These are phyloP conservation scores for Crepidotus variabilis DNA, from an alignment of 768 basidiomycete species.

Conservation along the genomic window DNA sequence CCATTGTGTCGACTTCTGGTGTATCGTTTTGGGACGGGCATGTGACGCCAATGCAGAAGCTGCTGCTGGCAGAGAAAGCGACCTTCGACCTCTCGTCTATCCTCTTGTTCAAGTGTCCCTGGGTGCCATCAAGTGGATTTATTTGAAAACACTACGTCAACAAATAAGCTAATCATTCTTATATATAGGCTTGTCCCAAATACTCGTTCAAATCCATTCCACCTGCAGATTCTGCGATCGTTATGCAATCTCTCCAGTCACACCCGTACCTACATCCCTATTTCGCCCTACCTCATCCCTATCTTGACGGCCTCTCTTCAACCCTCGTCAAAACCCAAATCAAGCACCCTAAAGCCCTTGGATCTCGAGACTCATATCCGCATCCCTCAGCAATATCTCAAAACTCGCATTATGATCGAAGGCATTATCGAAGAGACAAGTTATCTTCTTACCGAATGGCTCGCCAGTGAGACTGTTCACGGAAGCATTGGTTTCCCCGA, in stretches of 20 bases:
- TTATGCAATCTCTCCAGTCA: conserved; percentile 82
- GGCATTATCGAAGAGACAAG: conserved; percentile 77
- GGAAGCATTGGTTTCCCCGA: conserved; percentile 94
- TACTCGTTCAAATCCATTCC: conserved; percentile 90
- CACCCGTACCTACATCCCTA: conserved; percentile 82
- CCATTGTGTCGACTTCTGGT: conserved; percentile 97
- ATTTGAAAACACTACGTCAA: conserved; percentile 6
- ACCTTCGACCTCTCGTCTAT: conserved; percentile 86
- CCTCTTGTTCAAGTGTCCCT: conserved; percentile 93
- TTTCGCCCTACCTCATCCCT: conserved; percentile 83
- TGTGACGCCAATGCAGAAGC: conserved; percentile 59
- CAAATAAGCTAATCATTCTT: conserved; percentile 9
- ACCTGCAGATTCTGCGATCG: conserved; percentile 88
- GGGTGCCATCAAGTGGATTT: conserved; percentile 79
- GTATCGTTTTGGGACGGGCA: conserved; percentile 77
- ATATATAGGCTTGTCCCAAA: conserved; percentile 87
- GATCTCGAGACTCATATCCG: conserved; percentile 88
- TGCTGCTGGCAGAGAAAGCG: conserved; percentile 60
- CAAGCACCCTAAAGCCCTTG: conserved; percentile 83
- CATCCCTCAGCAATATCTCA: conserved; percentile 82
- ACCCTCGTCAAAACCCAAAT: conserved; percentile 66
- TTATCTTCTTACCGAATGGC: conserved; percentile 81
- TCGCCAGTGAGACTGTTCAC: conserved; percentile 64
- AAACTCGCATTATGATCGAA: conserved; percentile 84
- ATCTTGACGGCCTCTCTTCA: conserved; percentile 76